Percentiles rank a stretch among this genome's conserved stretches.
phyloP scores from a whole-genome alignment of 371 early-diverging fungal genomes.

The Conidiobolus incongruus region DNA sequence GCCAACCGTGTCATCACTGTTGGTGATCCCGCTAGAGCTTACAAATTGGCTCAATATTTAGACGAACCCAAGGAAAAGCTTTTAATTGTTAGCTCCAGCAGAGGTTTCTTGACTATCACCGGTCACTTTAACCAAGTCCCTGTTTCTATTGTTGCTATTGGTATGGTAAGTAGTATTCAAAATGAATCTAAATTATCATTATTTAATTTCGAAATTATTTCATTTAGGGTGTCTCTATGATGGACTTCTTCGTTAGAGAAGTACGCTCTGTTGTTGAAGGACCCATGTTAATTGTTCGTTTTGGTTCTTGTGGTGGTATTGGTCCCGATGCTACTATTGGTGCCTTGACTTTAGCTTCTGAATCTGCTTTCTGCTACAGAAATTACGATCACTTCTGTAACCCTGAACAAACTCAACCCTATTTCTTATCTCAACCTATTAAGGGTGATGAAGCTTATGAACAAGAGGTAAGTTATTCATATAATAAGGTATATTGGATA shows the following conservation, averaged over 20 bases:
- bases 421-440: constrained; percentile 34
- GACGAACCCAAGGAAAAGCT: constrained; percentile 16
- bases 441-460: constrained; percentile 35
- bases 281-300: constrained; percentile 54
- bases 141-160: constrained; percentile 73
- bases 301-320: constrained; percentile 82
- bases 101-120: constrained; percentile 83
- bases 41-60: constrained; percentile 30
- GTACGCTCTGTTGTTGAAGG: constrained; percentile 66
- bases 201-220: background rate
- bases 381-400: constrained; percentile 51
- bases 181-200: too few relatives aligned
- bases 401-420: constrained; percentile 22
- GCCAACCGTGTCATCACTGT: constrained; percentile 83
- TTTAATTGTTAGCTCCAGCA: constrained; percentile 22
- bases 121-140: constrained; percentile 60
- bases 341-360: constrained; percentile 46
- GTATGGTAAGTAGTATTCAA: constrained; percentile 29
- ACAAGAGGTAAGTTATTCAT: constrained; percentile 8
- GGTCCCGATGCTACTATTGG: constrained; percentile 30
- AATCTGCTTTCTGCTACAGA: constrained; percentile 44
- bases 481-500: background rate
- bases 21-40: constrained; percentile 70
- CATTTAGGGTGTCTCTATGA: constrained; percentile 69
- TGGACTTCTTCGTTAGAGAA: constrained; percentile 89